Evolutionary conservation across 2,329 filamentous ascomycete species (phyloP), one percentile per base, ranked within the genome.

Genomic region (Phaeomoniella chlamydospora): DNA sequence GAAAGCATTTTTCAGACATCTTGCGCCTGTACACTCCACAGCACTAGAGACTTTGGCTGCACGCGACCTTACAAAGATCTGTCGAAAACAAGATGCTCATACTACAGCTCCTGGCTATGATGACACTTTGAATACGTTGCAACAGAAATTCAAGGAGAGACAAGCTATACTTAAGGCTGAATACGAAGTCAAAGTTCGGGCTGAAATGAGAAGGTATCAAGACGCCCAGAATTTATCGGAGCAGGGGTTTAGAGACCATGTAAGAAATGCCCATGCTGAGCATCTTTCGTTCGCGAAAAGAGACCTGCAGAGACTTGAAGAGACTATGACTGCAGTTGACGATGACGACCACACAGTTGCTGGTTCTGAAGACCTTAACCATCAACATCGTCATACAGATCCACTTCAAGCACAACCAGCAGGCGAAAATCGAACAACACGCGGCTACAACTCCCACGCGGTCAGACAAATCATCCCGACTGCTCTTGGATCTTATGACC

Each of bases 311-410:
- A 46, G 52, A 4, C 54, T 58, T 33, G 49, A 58, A 15, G 53
- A 57, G 37, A 54, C 56, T n/a, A 49, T 52, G 33, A 53, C 51
- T 18, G 54, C 52, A 29, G 56, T 52, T 12, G 54, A 55, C 37
- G 58, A 62, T 39, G 58, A 61, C 33, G 58, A 59, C 33, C 54
- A 59, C 36, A 62, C 58, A 16, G 55, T 54, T 44, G 55, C 56
- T 47, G 42, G 44, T 30, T 41, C 41, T 36, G 42, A 50, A 58
- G 19, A 59, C 51, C 29, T 54, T 42, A 38, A 56, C 32, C 41
- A 42, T 29, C n/a, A n/a, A n/a, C n/a, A n/a, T n/a, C n/a, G n/a
- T n/a, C 45, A 43, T 32, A 43, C 43, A 9, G 41, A 41, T 16
- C 46, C 44, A 29, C 45, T 47, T 31, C 42, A 47, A 36, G 18